A percentile compares a stretch with the other conserved stretches of the same genome.
phyloP scores from a whole-genome alignment of 305 asterid genomes.

The Rubia balearica region DNA sequence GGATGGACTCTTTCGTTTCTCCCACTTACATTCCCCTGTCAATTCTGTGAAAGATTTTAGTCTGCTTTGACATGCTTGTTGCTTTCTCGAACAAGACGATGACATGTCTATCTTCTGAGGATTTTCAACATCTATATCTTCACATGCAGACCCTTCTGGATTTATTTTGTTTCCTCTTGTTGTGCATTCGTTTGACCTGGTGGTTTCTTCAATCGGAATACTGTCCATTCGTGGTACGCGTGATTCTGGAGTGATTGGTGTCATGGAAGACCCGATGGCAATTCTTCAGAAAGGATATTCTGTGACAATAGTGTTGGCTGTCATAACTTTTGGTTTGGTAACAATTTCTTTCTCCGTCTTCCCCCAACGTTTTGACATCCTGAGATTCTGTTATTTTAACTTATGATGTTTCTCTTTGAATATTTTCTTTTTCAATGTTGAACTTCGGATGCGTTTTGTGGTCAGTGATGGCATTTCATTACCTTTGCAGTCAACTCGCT shows the following conservation, averaged over 20 bases:
- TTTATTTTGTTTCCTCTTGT: slow-evolving; percentile 97
- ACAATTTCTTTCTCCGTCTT: slow-evolving; percentile 23
- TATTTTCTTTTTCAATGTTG: background rate
- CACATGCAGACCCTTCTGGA: slow-evolving; percentile 95
- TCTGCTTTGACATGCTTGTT: background rate
- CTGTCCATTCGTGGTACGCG: slow-evolving; percentile 76
- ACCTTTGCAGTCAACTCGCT: slow-evolving; percentile 87
- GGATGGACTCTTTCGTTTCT: background rate
- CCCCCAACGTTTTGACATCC: slow-evolving; percentile 10
- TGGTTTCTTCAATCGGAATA: slow-evolving; percentile 88
- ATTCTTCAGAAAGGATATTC: slow-evolving; percentile 97
- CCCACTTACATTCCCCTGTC: background rate
- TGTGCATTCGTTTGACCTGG: slow-evolving; percentile 95
- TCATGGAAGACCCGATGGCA: slow-evolving; percentile 85
- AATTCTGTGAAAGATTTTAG: background rate
- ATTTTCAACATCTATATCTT: background rate
- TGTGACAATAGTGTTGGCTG: slow-evolving; percentile 76
- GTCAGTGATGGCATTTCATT: slow-evolving; percentile 18
- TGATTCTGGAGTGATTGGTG: slow-evolving; percentile 65
- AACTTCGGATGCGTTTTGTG: background rate
- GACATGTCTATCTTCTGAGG: slow-evolving; percentile 17
- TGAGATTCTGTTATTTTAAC: background rate
- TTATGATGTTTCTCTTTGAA: background rate
- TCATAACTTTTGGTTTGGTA: slow-evolving; percentile 95
- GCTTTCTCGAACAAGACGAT: background rate